phyloP scores from a whole-genome alignment of 2,329 filamentous ascomycete genomes.

The Diplodia intermedia region DNA sequence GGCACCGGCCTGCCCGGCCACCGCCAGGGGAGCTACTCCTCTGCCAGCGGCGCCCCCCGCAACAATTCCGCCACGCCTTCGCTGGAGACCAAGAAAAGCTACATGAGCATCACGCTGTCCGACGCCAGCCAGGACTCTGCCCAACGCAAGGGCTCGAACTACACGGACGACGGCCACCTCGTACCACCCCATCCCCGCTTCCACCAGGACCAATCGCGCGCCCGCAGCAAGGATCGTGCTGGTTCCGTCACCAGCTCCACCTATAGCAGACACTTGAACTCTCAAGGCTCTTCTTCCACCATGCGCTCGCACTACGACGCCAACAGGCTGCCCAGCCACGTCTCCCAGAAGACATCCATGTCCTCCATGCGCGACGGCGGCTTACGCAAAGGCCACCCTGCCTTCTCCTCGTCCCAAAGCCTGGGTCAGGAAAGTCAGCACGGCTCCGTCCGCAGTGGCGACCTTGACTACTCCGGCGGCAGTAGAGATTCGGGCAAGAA shows the following conservation, averaged over 20 bases:
- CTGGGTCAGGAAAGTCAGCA: constrained; percentile 33
- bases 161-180: constrained; percentile 35
- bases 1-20: constrained; percentile 45
- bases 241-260: constrained; percentile 42
- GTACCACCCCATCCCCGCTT: constrained; percentile 34
- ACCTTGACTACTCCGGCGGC: not conserved
- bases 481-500: constrained; percentile 34
- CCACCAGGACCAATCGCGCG: constrained; percentile 30
- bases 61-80: constrained; percentile 34
- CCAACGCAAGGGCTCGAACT: constrained; percentile 38
- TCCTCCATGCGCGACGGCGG: constrained; percentile 54
- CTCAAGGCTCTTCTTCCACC: constrained; percentile 48
- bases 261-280: constrained; percentile 41
- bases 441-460: constrained; percentile 7
- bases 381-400: constrained; percentile 48
- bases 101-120: constrained; percentile 44
- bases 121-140: constrained; percentile 42
- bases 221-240: constrained; percentile 37
- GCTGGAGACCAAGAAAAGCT: constrained; percentile 40
- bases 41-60: constrained; percentile 14
- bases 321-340: constrained; percentile 48
- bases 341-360: constrained; percentile 55
- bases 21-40: constrained; percentile 34
- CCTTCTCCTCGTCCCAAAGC: constrained; percentile 36
- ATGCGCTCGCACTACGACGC: constrained; percentile 54